phyloP scores from a whole-genome alignment of 2,329 filamentous ascomycete genomes.

The Colletotrichum navitas region DNA sequence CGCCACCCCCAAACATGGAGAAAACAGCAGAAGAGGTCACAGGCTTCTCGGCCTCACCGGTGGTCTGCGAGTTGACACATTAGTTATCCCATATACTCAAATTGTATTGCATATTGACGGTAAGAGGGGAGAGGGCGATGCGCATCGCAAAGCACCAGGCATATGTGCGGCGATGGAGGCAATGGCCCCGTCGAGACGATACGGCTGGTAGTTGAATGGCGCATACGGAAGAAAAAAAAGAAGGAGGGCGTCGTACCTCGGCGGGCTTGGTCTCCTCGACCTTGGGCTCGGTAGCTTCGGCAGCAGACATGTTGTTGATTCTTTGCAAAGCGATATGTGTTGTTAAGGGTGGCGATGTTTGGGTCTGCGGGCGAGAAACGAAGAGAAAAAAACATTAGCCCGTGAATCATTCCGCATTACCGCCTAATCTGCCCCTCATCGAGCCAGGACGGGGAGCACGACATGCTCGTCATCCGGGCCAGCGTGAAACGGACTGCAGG shows the following conservation, averaged over 20 bases:
- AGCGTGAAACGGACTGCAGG: constrained; percentile 3
- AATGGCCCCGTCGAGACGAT: background rate
- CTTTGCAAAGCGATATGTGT: constrained; percentile 9
- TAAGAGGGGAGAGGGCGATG: background rate
- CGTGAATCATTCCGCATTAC: constrained; percentile 23
- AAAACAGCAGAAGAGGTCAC: constrained; percentile 79
- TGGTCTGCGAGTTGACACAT: constrained; percentile 22
- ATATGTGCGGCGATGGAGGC: constrained; percentile 3
- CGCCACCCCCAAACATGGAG: constrained; percentile 98
- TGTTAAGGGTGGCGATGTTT: constrained; percentile 20
- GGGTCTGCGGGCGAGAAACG: constrained; percentile 23
- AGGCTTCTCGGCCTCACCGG: constrained; percentile 53
- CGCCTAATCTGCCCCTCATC: constrained; percentile 38
- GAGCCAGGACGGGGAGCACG: constrained; percentile 15
- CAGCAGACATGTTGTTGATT: constrained; percentile 59
- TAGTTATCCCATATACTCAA: constrained; percentile 12
- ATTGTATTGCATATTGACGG: constrained; percentile 1
- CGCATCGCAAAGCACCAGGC: background rate
- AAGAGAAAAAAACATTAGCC: constrained; percentile 30
- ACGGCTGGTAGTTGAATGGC: constrained; percentile 11
- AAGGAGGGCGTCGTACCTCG: constrained; percentile 41
- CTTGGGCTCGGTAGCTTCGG: constrained; percentile 67
- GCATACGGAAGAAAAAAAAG: constrained; percentile 4
- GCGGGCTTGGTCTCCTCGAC: constrained; percentile 60
- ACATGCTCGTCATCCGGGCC: constrained; percentile 17